These are phyloP conservation scores for Physcomitrellopsis africana DNA, from an alignment of 225 moss, liverwort and hornwort genomes.

Conservation along the genomic window DNA sequence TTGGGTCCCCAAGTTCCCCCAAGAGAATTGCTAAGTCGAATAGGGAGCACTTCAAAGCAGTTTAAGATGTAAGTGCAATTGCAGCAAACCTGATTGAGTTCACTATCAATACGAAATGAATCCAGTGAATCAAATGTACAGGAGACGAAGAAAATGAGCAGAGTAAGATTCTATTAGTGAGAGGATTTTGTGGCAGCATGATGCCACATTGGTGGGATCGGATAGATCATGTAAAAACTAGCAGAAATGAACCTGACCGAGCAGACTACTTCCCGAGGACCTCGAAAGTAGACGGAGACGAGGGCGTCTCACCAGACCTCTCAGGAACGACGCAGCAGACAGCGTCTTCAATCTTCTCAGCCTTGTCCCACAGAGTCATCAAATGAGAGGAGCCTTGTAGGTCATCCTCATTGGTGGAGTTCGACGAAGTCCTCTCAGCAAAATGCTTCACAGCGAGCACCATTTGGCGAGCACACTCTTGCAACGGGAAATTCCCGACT, in stretches of 20 bases:
- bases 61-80: too few relatives aligned
- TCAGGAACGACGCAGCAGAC: constrained; percentile 35
- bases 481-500: constrained; percentile 38
- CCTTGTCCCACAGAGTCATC: constrained; percentile 54
- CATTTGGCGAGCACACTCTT: constrained; percentile 59
- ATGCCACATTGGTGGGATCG: constrained; percentile 33
- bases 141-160: too few relatives aligned
- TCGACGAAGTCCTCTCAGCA: constrained; percentile 21
- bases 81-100: too few relatives aligned
- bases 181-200: constrained; percentile 20
- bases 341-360: constrained; percentile 58
- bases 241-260: background rate
- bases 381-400: constrained; percentile 29
- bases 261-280: constrained; percentile 30
- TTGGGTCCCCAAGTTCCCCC: too few relatives aligned
- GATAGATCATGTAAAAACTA: background rate
- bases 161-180: constrained; percentile 18
- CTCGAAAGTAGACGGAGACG: constrained; percentile 19
- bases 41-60: too few relatives aligned
- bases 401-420: constrained; percentile 17
- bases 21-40: too few relatives aligned
- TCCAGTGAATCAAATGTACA: too few relatives aligned
- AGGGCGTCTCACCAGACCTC: constrained; percentile 28
- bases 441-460: constrained; percentile 62
- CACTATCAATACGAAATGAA: too few relatives aligned